A percentile compares a stretch with the other conserved stretches of the same genome.
phyloP scores from a whole-genome alignment of 2,329 filamentous ascomycete genomes.

The Periconia macrospinosa region DNA sequence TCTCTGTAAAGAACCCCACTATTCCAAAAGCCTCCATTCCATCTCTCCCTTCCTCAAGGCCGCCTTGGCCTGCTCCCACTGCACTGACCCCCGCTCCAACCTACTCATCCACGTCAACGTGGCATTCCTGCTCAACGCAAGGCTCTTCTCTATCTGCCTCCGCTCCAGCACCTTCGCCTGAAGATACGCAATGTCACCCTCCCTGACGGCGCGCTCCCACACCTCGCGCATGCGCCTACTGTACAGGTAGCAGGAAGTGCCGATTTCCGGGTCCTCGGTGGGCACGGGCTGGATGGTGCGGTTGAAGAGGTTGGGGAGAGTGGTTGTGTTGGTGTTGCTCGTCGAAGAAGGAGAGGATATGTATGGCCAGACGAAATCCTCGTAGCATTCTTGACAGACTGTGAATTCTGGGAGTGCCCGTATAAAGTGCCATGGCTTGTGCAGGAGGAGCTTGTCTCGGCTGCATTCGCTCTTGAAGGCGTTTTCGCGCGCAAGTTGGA shows the following conservation, averaged over 20 bases:
- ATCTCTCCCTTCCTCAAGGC: slow-evolving; percentile 26
- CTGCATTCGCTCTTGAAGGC: slow-evolving; percentile 60
- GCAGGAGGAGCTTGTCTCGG: slow-evolving; percentile 63
- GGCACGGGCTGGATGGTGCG: slow-evolving; percentile 61
- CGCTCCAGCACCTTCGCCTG: slow-evolving; percentile 61
- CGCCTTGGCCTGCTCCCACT: slow-evolving; percentile 26
- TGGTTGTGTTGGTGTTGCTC: slow-evolving; percentile 40
- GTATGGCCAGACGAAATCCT: slow-evolving; percentile 74
- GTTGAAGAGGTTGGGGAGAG: slow-evolving; percentile 45
- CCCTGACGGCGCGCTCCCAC: slow-evolving; percentile 67
- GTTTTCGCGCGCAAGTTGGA: slow-evolving; percentile 60
- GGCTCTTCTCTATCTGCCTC: slow-evolving; percentile 31
- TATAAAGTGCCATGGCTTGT: slow-evolving; percentile 76
- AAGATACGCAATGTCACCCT: slow-evolving; percentile 68
- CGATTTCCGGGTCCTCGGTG: slow-evolving; percentile 45
- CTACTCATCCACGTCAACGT: slow-evolving; percentile 25
- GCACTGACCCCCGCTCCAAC: slow-evolving; percentile 23
- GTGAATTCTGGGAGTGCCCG: slow-evolving; percentile 75
- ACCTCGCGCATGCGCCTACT: slow-evolving; percentile 75
- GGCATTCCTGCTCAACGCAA: slow-evolving; percentile 50
- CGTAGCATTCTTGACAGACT: slow-evolving; percentile 85
- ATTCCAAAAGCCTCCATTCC: slow-evolving; percentile 39
- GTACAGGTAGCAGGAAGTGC: slow-evolving; percentile 74
- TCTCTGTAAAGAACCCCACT: slow-evolving; percentile 3
- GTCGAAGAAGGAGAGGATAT: slow-evolving; percentile 40